These are phyloP conservation scores for Allium sativum DNA, from an alignment of 106 monocot species.

Conservation along the genomic window DNA sequence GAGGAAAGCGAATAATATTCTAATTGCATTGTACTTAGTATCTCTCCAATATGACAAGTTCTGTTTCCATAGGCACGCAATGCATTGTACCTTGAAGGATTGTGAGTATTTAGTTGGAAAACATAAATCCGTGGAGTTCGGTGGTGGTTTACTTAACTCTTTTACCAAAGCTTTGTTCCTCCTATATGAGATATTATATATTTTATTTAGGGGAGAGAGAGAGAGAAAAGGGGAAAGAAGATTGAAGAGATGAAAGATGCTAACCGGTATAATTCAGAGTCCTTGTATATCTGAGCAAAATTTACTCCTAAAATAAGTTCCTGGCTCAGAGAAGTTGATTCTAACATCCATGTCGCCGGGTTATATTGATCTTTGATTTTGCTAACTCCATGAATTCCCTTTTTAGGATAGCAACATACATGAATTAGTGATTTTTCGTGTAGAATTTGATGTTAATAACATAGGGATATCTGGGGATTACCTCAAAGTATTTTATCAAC, in stretches of 20 bases:
- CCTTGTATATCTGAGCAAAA: slow-evolving; percentile 16
- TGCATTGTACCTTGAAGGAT: slow-evolving; percentile 11
- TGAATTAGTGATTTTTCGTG: neutral
- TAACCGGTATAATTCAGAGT: slow-evolving; percentile 21
- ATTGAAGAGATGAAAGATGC: neutral
- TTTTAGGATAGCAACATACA: neutral
- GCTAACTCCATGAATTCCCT: slow-evolving; percentile 19
- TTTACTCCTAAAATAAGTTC: slow-evolving; percentile 11
- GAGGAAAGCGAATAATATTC: slow-evolving; percentile 16
- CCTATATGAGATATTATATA: slow-evolving; percentile 1
- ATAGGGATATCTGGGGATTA: neutral
- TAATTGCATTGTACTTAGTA: slow-evolving; percentile 23
- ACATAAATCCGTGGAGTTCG: slow-evolving; percentile 20
- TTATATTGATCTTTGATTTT: slow-evolving; percentile 27
- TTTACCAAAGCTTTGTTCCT: slow-evolving; percentile 21
- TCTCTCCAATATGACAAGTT: slow-evolving; percentile 24
- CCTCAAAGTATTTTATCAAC: slow-evolving; percentile 30
- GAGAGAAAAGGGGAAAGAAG: neutral
- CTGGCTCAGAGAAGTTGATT: slow-evolving; percentile 15
- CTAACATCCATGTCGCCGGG: slow-evolving; percentile 32
- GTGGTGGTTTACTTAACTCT: slow-evolving; percentile 18
- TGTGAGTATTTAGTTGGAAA: slow-evolving; percentile 30
- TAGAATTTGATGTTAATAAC: neutral
- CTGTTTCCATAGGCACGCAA: slow-evolving; percentile 32
- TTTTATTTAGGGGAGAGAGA: neutral